phyloP scores from a whole-genome alignment of 2,329 filamentous ascomycete species.

The Aspergillus aculeatinus region DNA sequence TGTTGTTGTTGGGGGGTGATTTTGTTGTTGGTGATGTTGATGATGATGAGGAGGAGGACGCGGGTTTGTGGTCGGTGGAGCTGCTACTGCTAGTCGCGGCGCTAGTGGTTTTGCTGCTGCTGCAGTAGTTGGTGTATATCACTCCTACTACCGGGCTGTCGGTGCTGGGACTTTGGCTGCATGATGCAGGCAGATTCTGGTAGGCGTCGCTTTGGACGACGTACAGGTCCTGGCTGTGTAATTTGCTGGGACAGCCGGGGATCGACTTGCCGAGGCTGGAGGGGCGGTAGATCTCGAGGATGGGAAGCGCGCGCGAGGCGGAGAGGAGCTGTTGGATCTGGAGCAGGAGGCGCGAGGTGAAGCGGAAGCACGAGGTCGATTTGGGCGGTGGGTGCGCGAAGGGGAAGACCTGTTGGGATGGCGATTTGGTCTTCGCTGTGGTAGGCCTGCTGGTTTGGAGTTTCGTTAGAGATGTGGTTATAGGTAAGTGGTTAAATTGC shows the following conservation, averaged over 20 bases:
- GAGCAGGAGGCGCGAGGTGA: slow-evolving; percentile 30
- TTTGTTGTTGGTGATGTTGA: neutral
- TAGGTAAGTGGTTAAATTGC: neutral
- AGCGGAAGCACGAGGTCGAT: slow-evolving; percentile 24
- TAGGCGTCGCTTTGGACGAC: slow-evolving; percentile 29
- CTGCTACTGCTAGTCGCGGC: neutral
- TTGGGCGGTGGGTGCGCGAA: slow-evolving; percentile 34
- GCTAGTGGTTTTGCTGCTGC: neutral
- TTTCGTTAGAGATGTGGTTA: neutral
- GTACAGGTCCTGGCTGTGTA: slow-evolving; percentile 29
- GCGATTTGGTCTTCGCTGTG: slow-evolving; percentile 4
- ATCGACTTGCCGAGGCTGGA: slow-evolving; percentile 25
- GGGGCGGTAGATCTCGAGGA: slow-evolving; percentile 34
- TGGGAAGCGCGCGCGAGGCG: slow-evolving; percentile 26
- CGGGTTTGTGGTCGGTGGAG: neutral
- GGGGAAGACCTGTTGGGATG: slow-evolving; percentile 26
- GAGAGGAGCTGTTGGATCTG: slow-evolving; percentile 34
- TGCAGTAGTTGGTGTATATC: neutral
- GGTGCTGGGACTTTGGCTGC: neutral
- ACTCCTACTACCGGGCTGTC: neutral
- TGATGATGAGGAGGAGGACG: neutral
- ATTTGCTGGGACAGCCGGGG: slow-evolving; percentile 22
- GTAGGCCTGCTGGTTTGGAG: neutral
- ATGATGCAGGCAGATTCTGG: slow-evolving; percentile 4
- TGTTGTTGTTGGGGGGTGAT: neutral